These are phyloP conservation scores for Ceratobasidium sp. DNA, from an alignment of 1,284 basidiomycete genomes.

Conservation along the genomic window DNA sequence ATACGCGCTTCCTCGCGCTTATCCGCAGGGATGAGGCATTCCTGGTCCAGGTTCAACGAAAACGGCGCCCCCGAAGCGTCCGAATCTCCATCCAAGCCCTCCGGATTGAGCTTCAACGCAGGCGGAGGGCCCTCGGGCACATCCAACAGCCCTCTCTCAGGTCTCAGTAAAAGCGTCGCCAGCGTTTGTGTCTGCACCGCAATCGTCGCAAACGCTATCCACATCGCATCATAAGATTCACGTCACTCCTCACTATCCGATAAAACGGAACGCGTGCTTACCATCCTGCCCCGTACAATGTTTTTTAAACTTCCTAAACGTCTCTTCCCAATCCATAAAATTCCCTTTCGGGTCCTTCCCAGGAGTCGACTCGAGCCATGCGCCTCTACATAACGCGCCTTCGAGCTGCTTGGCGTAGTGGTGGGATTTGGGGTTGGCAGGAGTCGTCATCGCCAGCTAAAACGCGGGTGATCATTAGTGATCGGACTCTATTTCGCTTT, in stretches of 20 bases:
- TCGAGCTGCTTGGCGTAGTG: constrained; percentile 82
- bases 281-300: constrained; percentile 70
- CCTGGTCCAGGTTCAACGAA: constrained; percentile 48
- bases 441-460: constrained; percentile 52
- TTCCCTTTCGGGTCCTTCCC: constrained; percentile 73
- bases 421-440: constrained; percentile 69
- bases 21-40: constrained; percentile 47
- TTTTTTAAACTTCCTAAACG: constrained; percentile 90
- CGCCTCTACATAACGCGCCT: constrained; percentile 73
- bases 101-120: constrained; percentile 64
- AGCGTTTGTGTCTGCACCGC: constrained; percentile 15
- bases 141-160: constrained; percentile 59
- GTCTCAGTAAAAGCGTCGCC: constrained; percentile 67
- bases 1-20: constrained; percentile 45
- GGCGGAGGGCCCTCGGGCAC: constrained; percentile 64
- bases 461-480: background rate
- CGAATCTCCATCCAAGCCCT: constrained; percentile 59
- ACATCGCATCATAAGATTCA: constrained; percentile 2
- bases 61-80: constrained; percentile 59
- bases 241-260: background rate
- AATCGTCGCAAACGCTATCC: constrained; percentile 10
- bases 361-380: constrained; percentile 72
- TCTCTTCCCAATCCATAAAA: constrained; percentile 79
- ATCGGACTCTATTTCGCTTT: background rate
- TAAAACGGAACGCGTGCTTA: constrained; percentile 26